Evolutionary conservation across 2,329 filamentous ascomycete genomes (phyloP), one percentile per base, ranked within the genome.

Genomic region (Nemania sp.): DNA sequence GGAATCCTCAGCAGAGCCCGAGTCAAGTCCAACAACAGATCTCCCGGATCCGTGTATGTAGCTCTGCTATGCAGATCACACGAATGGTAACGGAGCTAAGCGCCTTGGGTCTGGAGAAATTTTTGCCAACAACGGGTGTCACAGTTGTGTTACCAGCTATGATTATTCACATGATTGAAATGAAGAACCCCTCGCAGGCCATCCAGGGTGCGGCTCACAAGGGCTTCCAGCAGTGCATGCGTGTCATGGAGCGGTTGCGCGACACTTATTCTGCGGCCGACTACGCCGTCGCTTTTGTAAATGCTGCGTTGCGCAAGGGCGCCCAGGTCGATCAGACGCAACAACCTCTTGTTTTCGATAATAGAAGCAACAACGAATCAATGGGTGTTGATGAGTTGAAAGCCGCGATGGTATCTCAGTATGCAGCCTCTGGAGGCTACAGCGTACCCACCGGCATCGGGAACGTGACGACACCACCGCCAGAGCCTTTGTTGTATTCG

Each of bases 181-280:
- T 97, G 86, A 97, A 97, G 79, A 93, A 93, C 38, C 90, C 90
- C 5, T 89, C 92, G 62, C 87, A 89, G 18, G 88, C 89, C 62
- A 90, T 91, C 3, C 89, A 93, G 20, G 87, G 92, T 67, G 86
- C 88, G 49, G 94, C 93, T 54, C 87, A 94, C 26, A 88, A 90
- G 66, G 93, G 93, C 22, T 97, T 97, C 82, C 92, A 91, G 73
- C 91, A 94, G 78, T 98, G 95, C 81, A 97, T 98, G 93, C 88
- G 90, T 54, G 93, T 97, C 67, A 92, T 98, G 85, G 90, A 94
- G 78, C 91, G 91, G 70, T 86, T 98, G 20, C 89, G 94, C 43
- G 93, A 97, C 76, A 93, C 94, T 32, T 98, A 98, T 76, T 90
- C 94, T 0, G 94, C 94, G 0, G 95, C 95, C n/a, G 94, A 98